phyloP scores from a whole-genome alignment of 1,139 yeast genomes.

The Komagataea norvegica region DNA sequence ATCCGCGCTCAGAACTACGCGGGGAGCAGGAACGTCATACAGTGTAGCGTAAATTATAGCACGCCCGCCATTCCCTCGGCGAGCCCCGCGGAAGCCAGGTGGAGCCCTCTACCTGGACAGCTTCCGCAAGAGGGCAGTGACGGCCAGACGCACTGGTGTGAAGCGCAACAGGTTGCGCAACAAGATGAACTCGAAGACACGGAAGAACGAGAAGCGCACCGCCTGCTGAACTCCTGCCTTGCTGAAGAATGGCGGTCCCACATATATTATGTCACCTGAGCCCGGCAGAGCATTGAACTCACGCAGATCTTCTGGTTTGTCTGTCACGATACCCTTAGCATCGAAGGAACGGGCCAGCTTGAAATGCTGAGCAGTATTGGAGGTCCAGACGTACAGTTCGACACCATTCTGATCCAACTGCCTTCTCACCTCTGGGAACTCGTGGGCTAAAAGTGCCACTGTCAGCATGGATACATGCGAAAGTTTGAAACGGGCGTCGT shows the following conservation, averaged over 20 bases:
- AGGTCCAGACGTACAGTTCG: constrained; percentile 76
- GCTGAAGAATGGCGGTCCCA: constrained; percentile 10
- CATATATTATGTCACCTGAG: background rate
- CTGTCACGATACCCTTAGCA: constrained; percentile 23
- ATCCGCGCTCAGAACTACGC: too few species aligned
- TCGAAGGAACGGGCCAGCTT: background rate
- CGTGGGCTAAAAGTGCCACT: constrained; percentile 37
- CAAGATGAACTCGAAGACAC: constrained; percentile 21
- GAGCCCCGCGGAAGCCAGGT: background rate
- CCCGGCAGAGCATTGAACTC: constrained; percentile 10
- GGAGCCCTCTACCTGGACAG: constrained; percentile 1
- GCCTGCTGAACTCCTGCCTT: constrained; percentile 5
- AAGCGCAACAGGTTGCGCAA: constrained; percentile 11
- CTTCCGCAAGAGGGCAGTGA: background rate
- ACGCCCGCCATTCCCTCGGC: too few species aligned
- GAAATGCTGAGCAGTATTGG: constrained; percentile 38
- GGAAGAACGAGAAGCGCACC: constrained; percentile 12
- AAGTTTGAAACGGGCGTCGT: constrained; percentile 1
- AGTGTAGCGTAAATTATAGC: too few species aligned
- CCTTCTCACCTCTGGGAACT: constrained; percentile 34
- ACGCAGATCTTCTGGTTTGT: constrained; percentile 16
- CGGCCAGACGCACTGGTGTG: constrained; percentile 10
- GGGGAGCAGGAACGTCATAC: too few species aligned
- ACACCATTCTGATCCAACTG: constrained; percentile 40
- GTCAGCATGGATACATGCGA: constrained; percentile 16